Evolutionary conservation across 1,139 yeast genomes (phyloP), one percentile per base, ranked within the genome.

Genomic region (Nakaseomyces delphensis): DNA sequence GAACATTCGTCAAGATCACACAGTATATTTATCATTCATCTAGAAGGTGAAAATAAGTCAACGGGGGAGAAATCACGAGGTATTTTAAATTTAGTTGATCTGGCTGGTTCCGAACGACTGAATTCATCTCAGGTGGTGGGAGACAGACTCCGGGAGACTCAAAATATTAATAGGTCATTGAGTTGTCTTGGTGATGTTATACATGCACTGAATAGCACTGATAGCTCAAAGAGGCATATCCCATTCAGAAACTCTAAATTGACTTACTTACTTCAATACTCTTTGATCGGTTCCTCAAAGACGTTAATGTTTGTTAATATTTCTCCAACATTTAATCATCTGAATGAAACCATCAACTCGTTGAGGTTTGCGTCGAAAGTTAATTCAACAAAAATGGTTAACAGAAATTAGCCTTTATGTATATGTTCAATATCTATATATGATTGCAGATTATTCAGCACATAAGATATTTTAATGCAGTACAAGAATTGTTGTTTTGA

Each of bases 181-280:
- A 84, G 96, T 48, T 76, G 89, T 44, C 70, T 91, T 21, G 96
- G 96, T 0, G 96, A 89, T 63, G 98, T 93, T 1, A 87, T 91
- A 5, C 71, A 77, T 50, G 79, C 95, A 0, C 69, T 93, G 38
- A 79, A 79, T 6, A 57, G 60, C 20, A 47, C 52, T 3, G 61
- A 56, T 13, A 48, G 53, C 28, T 38, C 55, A 15, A 64, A 50
- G 46, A 55, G 56, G 42, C 80, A 76, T 48, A 60, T 76, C 11
- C 83, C 83, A 1, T 77, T 72, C 56, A 62, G 83, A 44, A 75
- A 76, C 56, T 70, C 80, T 23, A 72, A 66, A 60, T 68, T 91
- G 53, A 91, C 98, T 0, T 85, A 84, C 57, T 66, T 89, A 14
- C 67, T 91, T 48, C 93, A 87, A 55, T 78, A 85, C 57, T 86